Evolutionary conservation across 371 early-diverging fungal genomes (phyloP), one percentile per base, ranked within the genome.

Genomic region (Lichtheimia ramosa): DNA sequence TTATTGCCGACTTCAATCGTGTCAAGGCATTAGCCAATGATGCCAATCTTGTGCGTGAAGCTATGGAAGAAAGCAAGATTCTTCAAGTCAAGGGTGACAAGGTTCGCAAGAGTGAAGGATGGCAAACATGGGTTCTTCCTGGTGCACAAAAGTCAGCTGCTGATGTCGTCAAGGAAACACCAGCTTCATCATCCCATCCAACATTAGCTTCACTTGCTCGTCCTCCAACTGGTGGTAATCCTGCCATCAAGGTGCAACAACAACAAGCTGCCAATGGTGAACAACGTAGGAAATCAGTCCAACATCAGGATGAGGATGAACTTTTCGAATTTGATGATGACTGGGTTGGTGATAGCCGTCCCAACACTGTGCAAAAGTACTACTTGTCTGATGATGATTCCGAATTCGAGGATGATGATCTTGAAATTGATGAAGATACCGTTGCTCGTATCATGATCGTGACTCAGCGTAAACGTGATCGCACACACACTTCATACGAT

Each of bases 391-490:
- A 87, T 20, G 86, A 86, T 7, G 81, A 81, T 25, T 74, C 77
- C 25, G 88, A 87, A 20, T 83, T 83, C n/a, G 86, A 86, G 28
- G 87, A 87, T 16, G 84, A 82, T 42, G 87, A 87, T 58, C 76
- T 81, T 21, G 90, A 91, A 28, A 76, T 91, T 61, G 95, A 93
- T 59, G 95, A 96, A 61, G 96, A 95, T 4, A 88, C 86, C 25
- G 86, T 96, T 27, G 92, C 90, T 51, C 83, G 90, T 28, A 83
- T 96, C 60, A 79, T 96, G 77, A 94, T 96, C 77, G 95, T 96
- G 51, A 94, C 96, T 28, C 94, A 92, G 71, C 88, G 89, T 59
- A 88, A 87, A 43, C 79, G 82, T 57, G 93, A 92, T 54, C 83
- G 86, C 53, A 73, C 87, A 1, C 90, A 91, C 59, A 75, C 82